Evolutionary conservation across 2,329 filamentous ascomycete genomes (phyloP), one percentile per base, ranked within the genome.

Genomic region (Neophaeococcomyces aloes): DNA sequence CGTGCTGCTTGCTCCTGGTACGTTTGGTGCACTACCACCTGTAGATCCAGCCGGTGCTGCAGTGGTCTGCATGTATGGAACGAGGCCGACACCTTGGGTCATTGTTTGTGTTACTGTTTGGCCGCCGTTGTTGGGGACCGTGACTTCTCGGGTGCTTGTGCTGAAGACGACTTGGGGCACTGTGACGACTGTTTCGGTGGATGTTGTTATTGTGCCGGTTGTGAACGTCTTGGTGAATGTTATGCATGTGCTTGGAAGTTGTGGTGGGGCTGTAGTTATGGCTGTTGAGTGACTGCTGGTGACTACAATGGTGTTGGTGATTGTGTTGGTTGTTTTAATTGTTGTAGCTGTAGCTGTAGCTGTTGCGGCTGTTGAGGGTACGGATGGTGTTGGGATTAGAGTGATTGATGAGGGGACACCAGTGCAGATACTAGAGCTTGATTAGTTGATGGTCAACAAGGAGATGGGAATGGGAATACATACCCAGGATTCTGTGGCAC

Each of bases 361-460:
- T 31, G 62, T 61, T 35, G 69, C 62, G 11, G 69, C n/a, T n/a
- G n/a, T n/a, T n/a, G n/a, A n/a, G n/a, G n/a, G n/a, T n/a, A n/a
- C 68, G 47, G 70, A 67, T 25, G 75, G 74, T 58, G 77, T 70
- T 25, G 65, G 64, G 21, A 60, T 59, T n/a, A 72, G 61, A 5
- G 66, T 69, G 63, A 81, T 74, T 44, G 71, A 72, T 30, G 72
- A 70, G 18, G 83, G 78, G 54, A 86, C 78, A 50, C 76, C 79
- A 38, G 83, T 93, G 59, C 86, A 76, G 57, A 96, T 84, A 51
- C 74, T 84, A n/a, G n/a, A n/a, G n/a, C n/a, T 88, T 86, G 39
- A 50, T 50, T 27, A 3, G 35, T 38, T 38, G 25, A 19, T 13
- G n/a, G 4, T 13, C 3, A n/a, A 13, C 6, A 38, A n/a, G 14